A percentile compares a stretch with the other conserved stretches of the same genome.
Conservation (phyloP, 1,139 yeast species). For the Candida tropicalis region DNA sequence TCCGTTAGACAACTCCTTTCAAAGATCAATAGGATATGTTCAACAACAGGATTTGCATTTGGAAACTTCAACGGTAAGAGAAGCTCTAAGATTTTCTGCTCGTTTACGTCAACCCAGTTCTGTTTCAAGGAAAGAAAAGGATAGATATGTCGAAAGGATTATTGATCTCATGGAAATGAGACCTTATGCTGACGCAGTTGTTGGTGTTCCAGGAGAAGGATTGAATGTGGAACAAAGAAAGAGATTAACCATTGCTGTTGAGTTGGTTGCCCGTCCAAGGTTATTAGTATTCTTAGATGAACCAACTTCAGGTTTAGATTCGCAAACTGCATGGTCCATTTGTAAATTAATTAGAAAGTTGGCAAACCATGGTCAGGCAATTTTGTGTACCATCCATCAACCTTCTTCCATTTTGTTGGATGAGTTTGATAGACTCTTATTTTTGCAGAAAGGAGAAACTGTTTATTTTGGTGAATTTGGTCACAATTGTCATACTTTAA, state of each 20-base stretch:
- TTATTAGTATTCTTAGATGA: constrained; percentile 40
- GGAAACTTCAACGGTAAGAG: constrained; percentile 40
- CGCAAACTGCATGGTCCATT: constrained; percentile 49
- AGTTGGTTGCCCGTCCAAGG: constrained; percentile 43
- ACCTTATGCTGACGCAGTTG: constrained; percentile 38
- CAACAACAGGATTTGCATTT: constrained; percentile 46
- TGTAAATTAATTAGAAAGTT: constrained; percentile 45
- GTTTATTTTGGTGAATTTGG: constrained; percentile 73
- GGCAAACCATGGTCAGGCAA: constrained; percentile 46
- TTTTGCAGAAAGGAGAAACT: constrained; percentile 51
- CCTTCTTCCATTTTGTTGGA: constrained; percentile 42
- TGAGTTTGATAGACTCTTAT: constrained; percentile 39
- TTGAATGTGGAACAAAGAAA: constrained; percentile 43
- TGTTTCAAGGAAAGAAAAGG: constrained; percentile 33
- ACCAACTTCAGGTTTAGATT: constrained; percentile 45
- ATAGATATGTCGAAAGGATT: constrained; percentile 37
- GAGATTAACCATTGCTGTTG: constrained; percentile 42
- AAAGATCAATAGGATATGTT: constrained; percentile 44
- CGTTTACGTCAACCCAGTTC: constrained; percentile 37
- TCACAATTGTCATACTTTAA: constrained; percentile 47
- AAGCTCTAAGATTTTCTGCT: constrained; percentile 39
- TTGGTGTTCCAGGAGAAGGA: constrained; percentile 46
- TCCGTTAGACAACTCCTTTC: constrained; percentile 34
- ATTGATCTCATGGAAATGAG: constrained; percentile 32
- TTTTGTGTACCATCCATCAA: constrained; percentile 47